Base-by-base conservation (phyloP, 1,284 basidiomycete species). In the Rhizopogon parksii region DNA sequence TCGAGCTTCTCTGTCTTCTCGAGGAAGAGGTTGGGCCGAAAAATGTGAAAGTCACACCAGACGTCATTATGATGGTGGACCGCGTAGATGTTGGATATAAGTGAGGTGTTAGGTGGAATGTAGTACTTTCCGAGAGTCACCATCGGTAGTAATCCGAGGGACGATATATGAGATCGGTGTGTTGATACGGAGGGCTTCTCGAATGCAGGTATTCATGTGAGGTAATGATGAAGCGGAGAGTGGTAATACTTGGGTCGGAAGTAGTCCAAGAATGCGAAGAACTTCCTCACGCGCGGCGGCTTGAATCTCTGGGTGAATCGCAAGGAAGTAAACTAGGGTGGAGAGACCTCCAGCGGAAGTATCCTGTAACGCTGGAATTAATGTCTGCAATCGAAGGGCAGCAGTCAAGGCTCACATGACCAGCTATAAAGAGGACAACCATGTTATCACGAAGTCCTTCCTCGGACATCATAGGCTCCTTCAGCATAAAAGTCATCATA, bases 401-500 rank as follows among this genome's bases (percentile, higher is more conserved):
- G 47, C 15, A 15, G 6, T 7, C 19, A 7, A 5, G 14, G 53
- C 62, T 11, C 50, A 67, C 65, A 47, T 69, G 67, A 4, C 67
- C 67, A 11, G 65, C 66, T 24, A 68, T 65, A 54, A 69, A 69
- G 11, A 67, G 53, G 14, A 64, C 56, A n/a, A 67, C 59, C 52
- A 66, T 60, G 57, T 69, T 68, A 52, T 68, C 66, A 11, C 63
- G 61, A 27, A 60, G 60, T 38, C 67, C 65, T 14, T 47, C 46
- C 34, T 67, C 57, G 1, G 58, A 59, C 57, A 67, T 62, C 25
- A 53, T 57, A 6, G 61, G 57, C 17, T 67, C 60, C 46, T 64
- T 56, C 47, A 70, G 52, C 68, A 70, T 67, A 50, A 61, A 67
- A 30, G 68, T 63, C 45, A 69, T 50, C 54, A 70, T 59, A 50